Evolutionary conservation across 225 moss, liverwort and hornwort species (phyloP).

Genomic region (Sphagnum tenellum): DNA sequence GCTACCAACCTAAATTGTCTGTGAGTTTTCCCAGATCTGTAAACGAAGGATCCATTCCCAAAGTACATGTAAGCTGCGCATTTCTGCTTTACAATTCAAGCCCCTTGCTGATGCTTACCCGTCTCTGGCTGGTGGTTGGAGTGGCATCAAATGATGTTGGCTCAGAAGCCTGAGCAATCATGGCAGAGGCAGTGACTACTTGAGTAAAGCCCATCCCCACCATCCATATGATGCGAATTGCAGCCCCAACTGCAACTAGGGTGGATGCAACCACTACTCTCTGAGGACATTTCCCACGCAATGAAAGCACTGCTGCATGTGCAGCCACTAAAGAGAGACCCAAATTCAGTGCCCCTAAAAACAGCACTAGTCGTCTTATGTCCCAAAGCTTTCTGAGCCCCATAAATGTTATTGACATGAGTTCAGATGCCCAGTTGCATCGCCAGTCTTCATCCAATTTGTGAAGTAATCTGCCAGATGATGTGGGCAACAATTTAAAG

Average conservation of each 20-base stretch:
- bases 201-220: slow-evolving; percentile 65
- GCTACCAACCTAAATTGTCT: too few species aligned
- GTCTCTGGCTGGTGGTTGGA: slow-evolving; percentile 20
- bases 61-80: too few species aligned
- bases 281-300: slow-evolving; percentile 31
- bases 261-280: slow-evolving; percentile 33
- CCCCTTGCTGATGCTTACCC: slow-evolving; percentile 16
- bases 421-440: background rate
- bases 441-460: background rate
- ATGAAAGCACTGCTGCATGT: slow-evolving; percentile 31
- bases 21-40: too few species aligned
- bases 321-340: slow-evolving; percentile 16
- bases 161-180: slow-evolving; percentile 26
- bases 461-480: background rate
- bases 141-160: slow-evolving; percentile 1
- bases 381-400: slow-evolving; percentile 38
- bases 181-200: slow-evolving; percentile 59
- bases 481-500: slow-evolving; percentile 6
- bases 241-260: slow-evolving; percentile 30
- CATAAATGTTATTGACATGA: background rate
- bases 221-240: slow-evolving; percentile 66
- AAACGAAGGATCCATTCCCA: too few species aligned
- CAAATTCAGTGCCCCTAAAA: slow-evolving; percentile 45
- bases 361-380: slow-evolving; percentile 35
- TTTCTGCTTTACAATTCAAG: background rate